phyloP scores from a whole-genome alignment of 2,329 filamentous ascomycete species.

The Colletotrichum higginsianum region DNA sequence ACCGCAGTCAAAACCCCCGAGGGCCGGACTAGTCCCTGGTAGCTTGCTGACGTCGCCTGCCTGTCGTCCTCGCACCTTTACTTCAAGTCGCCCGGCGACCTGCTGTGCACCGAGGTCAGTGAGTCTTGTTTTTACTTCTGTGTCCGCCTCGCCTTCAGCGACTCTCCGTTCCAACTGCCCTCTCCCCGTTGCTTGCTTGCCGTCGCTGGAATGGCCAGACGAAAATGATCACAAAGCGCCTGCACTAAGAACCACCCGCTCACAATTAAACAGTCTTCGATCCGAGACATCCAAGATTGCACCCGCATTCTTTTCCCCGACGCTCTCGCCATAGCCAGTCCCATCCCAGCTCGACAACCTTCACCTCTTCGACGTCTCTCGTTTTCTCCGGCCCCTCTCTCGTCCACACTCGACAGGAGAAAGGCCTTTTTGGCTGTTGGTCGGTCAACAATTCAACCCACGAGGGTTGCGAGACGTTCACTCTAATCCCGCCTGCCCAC shows the following conservation, averaged over 20 bases:
- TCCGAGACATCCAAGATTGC: slow-evolving; percentile 37
- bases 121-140: slow-evolving; percentile 9
- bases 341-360: background rate
- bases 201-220: slow-evolving; percentile 29
- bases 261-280: slow-evolving; percentile 32
- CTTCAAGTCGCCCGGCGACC: slow-evolving; percentile 28
- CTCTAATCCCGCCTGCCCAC: background rate
- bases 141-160: slow-evolving; percentile 1
- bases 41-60: slow-evolving; percentile 22
- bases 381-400: background rate
- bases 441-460: slow-evolving; percentile 21
- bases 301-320: slow-evolving; percentile 19
- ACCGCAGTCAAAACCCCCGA: slow-evolving; percentile 11
- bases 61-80: background rate
- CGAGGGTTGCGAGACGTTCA: slow-evolving; percentile 31
- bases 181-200: slow-evolving; percentile 19
- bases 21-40: slow-evolving; percentile 9
- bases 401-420: slow-evolving; percentile 9
- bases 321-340: slow-evolving; percentile 18
- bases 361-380: slow-evolving; percentile 15
- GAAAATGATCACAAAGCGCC: slow-evolving; percentile 1
- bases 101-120: slow-evolving; percentile 35
- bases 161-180: slow-evolving; percentile 8
- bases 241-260: slow-evolving; percentile 23
- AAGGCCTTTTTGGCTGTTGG: slow-evolving; percentile 21